Percentiles rank a stretch among this genome's conserved stretches.
These are phyloP conservation scores for Capillidium rhysosporum DNA, from an alignment of 371 early-diverging fungal genomes.

Conservation along the genomic window DNA sequence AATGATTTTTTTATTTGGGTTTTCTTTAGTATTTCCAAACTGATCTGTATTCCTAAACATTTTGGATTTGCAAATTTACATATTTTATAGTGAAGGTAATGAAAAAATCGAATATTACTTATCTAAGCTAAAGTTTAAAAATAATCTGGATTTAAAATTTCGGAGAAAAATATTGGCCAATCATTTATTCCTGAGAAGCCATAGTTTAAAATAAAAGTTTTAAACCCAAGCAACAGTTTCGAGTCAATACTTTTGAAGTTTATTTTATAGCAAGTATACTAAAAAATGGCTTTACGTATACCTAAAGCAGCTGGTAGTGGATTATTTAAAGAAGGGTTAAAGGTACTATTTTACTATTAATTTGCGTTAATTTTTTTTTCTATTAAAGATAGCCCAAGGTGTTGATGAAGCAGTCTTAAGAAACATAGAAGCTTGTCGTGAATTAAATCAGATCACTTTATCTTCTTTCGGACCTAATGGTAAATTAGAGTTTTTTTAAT, in stretches of 20 bases:
- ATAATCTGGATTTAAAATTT: background rate
- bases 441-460: conserved; percentile 75
- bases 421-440: conserved; percentile 84
- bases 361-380: background rate
- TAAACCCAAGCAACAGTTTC: background rate
- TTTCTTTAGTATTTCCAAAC: too few species aligned
- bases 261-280: background rate
- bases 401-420: conserved; percentile 89
- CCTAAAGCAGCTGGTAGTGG: conserved; percentile 72
- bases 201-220: background rate
- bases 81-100: too few species aligned
- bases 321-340: conserved; percentile 93
- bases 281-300: conserved; percentile 75
- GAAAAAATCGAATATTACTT: background rate
- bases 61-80: too few species aligned
- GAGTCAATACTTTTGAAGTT: background rate
- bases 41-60: too few species aligned
- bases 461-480: conserved; percentile 95
- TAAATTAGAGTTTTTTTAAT: conserved; percentile 14
- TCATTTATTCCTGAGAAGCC: background rate
- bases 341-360: conserved; percentile 28
- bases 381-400: conserved; percentile 69
- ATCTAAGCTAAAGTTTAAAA: background rate
- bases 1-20: too few species aligned
- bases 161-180: background rate